These are phyloP conservation scores for Chamaenerion angustifolium DNA, from an alignment of 345 rosid genomes.

Conservation along the genomic window DNA sequence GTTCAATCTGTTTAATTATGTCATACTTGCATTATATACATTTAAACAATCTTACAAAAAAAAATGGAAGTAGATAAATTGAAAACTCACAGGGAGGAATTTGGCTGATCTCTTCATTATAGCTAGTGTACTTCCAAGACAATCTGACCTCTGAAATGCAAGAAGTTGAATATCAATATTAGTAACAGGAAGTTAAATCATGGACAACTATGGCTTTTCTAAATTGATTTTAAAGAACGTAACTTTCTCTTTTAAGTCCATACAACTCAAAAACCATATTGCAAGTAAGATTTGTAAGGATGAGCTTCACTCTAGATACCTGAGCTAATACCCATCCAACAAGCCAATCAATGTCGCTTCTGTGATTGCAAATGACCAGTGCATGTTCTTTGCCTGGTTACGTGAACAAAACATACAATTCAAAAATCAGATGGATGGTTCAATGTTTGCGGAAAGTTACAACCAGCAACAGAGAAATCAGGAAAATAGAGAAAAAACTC, in stretches of 20 bases:
- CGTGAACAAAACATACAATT: background rate
- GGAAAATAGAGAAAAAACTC: background rate
- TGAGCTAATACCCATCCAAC: slow-evolving; percentile 92
- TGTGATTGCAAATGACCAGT: slow-evolving; percentile 70
- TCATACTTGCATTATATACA: background rate
- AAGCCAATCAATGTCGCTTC: slow-evolving; percentile 91
- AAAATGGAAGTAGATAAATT: slow-evolving; percentile 1
- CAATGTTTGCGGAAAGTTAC: background rate
- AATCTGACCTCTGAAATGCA: slow-evolving; percentile 62
- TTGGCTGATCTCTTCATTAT: slow-evolving; percentile 87
- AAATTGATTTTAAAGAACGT: background rate
- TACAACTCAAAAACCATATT: background rate
- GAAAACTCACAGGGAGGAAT: slow-evolving; percentile 64
- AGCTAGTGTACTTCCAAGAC: slow-evolving; percentile 82
- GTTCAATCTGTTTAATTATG: too few relatives aligned
- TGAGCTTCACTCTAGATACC: slow-evolving; percentile 21
- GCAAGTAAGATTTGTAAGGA: background rate
- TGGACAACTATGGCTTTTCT: background rate
- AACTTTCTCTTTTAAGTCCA: background rate
- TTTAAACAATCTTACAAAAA: background rate
- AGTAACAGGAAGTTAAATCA: background rate
- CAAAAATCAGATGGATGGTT: background rate
- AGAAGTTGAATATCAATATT: background rate
- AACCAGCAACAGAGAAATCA: background rate
- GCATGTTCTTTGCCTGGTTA: slow-evolving; percentile 82